Conservation (phyloP, 2,329 filamentous ascomycete species). For the Magnaporthales sp. region DNA sequence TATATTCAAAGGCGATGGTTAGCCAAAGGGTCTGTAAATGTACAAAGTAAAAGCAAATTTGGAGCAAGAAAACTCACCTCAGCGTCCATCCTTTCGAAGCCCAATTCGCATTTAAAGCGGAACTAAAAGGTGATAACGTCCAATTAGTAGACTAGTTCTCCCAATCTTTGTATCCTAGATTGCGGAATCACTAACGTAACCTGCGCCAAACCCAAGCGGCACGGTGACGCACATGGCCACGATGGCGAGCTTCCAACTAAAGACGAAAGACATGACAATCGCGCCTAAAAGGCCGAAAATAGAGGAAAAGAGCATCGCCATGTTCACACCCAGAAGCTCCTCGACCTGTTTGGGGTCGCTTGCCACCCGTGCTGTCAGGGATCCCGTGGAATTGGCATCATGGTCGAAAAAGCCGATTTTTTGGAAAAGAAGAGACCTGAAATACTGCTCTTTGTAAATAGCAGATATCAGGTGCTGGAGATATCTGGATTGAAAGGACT, state of each 20-base stretch:
- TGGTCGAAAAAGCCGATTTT: slow-evolving; percentile 52
- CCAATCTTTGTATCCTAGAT: too few relatives aligned
- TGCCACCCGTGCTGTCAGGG: slow-evolving; percentile 46
- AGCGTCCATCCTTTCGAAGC: slow-evolving; percentile 61
- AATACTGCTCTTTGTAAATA: slow-evolving; percentile 51
- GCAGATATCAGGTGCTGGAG: slow-evolving; percentile 40
- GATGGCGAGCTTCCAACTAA: slow-evolving; percentile 69
- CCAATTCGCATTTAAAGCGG: slow-evolving; percentile 47
- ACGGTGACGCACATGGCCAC: slow-evolving; percentile 55
- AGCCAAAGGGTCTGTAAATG: neutral
- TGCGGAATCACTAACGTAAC: slow-evolving; percentile 20
- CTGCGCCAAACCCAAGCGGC: slow-evolving; percentile 37
- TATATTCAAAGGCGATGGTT: neutral
- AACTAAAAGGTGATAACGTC: slow-evolving; percentile 15
- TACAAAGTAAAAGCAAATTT: neutral
- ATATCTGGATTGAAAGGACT: slow-evolving; percentile 9
- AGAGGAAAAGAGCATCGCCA: slow-evolving; percentile 53
- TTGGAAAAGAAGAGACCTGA: slow-evolving; percentile 50
- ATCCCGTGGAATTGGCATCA: slow-evolving; percentile 50
- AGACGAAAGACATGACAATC: slow-evolving; percentile 58
- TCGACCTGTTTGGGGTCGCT: slow-evolving; percentile 51
- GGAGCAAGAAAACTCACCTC: slow-evolving; percentile 15
- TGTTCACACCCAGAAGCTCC: slow-evolving; percentile 54
- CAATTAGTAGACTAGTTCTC: too few relatives aligned
- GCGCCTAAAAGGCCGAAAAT: slow-evolving; percentile 58